Conservation (phyloP, 2,329 filamentous ascomycete species). For the Ascochyta viciae-villosae region DNA sequence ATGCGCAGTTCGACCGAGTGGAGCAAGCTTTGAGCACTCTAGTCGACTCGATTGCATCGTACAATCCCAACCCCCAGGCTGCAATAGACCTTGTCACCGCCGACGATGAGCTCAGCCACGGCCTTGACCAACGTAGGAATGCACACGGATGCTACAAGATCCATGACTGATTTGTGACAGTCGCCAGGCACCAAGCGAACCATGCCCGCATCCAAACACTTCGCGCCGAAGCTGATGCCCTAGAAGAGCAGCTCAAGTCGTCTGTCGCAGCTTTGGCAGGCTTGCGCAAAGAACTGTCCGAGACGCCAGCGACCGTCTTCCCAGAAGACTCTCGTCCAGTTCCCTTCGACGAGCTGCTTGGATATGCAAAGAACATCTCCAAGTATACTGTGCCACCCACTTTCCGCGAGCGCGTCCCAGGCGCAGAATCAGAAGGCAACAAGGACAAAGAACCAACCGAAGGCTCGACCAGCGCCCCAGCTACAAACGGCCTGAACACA, state of each 20-base stretch:
- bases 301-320: conserved; percentile 47
- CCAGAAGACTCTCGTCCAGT: conserved; percentile 58
- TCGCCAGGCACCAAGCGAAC: conserved; percentile 78
- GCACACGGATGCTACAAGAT: neutral
- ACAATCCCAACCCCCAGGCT: conserved; percentile 74
- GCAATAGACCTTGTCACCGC: conserved; percentile 74
- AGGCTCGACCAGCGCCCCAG: conserved; percentile 27
- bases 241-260: conserved; percentile 76
- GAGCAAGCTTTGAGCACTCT: conserved; percentile 66
- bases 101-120: conserved; percentile 70
- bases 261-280: conserved; percentile 73
- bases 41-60: conserved; percentile 81
- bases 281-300: conserved; percentile 75
- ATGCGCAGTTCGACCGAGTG: conserved; percentile 54
- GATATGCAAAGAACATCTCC: conserved; percentile 80
- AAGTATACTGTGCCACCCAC: conserved; percentile 78
- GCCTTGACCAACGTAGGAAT: conserved; percentile 68
- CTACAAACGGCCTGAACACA: conserved; percentile 40
- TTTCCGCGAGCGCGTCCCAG: conserved; percentile 42
- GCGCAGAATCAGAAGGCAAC: conserved; percentile 13
- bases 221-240: conserved; percentile 67
- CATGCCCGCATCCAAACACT: conserved; percentile 71
- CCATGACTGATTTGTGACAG: conserved; percentile 50
- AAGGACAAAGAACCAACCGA: conserved; percentile 33
- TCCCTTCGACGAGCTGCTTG: conserved; percentile 75